Conservation (phyloP, 768 basidiomycete genomes). For the Kockovaella imperatae region DNA sequence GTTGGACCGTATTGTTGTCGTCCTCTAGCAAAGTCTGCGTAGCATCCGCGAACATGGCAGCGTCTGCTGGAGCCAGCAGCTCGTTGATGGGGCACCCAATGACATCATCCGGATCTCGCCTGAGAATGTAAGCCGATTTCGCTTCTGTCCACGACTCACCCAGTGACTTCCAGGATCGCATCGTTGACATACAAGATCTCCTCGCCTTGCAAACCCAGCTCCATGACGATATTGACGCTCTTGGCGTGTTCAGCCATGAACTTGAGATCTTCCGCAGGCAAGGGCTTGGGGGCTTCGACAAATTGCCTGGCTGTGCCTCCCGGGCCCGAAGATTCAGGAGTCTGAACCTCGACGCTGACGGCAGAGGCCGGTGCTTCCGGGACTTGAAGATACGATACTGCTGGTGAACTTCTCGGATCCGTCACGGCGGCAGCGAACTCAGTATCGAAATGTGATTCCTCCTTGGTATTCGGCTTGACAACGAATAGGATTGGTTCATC, state of each 20-base stretch:
- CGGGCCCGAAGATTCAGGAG: background rate
- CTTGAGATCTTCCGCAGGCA: constrained; percentile 78
- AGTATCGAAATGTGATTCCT: constrained; percentile 48
- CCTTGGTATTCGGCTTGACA: constrained; percentile 60
- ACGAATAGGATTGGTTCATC: constrained; percentile 90
- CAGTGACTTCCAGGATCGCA: constrained; percentile 82
- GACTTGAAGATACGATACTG: background rate
- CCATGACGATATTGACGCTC: constrained; percentile 91
- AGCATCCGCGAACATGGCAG: constrained; percentile 75
- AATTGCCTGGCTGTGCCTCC: background rate
- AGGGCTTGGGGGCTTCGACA: constrained; percentile 50
- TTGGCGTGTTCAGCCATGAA: constrained; percentile 90
- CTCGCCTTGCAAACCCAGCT: constrained; percentile 86
- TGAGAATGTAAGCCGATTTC: constrained; percentile 41
- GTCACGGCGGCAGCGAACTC: constrained; percentile 22
- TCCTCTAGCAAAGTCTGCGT: constrained; percentile 77
- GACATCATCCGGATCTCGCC: constrained; percentile 73
- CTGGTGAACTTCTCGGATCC: constrained; percentile 6
- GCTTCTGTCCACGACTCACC: constrained; percentile 28
- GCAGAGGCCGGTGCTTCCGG: constrained; percentile 13
- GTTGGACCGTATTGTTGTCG: constrained; percentile 89
- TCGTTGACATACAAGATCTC: constrained; percentile 94
- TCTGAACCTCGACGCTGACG: constrained; percentile 13
- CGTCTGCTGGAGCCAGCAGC: constrained; percentile 69
- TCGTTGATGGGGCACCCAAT: constrained; percentile 72